Conservation (phyloP, 1,284 basidiomycete species). For the Gymnopus androsaceus region DNA sequence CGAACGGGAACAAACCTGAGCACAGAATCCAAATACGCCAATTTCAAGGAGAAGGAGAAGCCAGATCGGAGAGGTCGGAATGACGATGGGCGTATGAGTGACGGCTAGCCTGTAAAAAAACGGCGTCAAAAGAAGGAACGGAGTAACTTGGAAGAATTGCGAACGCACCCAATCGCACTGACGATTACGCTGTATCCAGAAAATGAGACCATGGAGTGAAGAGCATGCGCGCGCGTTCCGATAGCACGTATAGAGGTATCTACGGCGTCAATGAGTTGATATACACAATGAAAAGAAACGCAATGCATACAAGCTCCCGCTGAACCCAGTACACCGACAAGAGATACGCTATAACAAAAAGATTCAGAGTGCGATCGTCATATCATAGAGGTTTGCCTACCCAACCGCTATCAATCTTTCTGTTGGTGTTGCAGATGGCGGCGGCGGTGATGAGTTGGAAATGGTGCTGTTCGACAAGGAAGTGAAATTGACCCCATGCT, state of each 20-base stretch:
- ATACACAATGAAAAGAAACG: not conserved
- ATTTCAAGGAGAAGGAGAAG: conserved; percentile 46
- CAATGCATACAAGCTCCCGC: conserved; percentile 57
- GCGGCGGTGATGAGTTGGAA: conserved; percentile 12
- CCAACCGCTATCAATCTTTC: conserved; percentile 55
- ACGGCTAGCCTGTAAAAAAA: conserved; percentile 41
- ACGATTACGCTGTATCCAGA: conserved; percentile 63
- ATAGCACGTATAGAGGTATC: conserved; percentile 71
- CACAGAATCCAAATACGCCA: conserved; percentile 60
- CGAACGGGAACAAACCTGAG: conserved; percentile 42
- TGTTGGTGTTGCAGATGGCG: conserved; percentile 32
- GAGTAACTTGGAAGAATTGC: not conserved
- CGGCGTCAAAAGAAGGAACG: not conserved
- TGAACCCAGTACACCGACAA: conserved; percentile 62
- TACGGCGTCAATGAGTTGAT: conserved; percentile 27
- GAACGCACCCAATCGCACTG: conserved; percentile 47
- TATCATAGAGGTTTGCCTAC: conserved; percentile 32
- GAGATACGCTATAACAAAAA: conserved; percentile 41
- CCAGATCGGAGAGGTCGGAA: conserved; percentile 52
- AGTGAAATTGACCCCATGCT: conserved; percentile 7
- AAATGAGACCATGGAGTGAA: conserved; percentile 75
- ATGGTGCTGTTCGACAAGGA: not conserved
- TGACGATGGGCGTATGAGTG: conserved; percentile 40
- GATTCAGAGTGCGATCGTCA: not conserved
- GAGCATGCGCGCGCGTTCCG: conserved; percentile 70